phyloP scores from a whole-genome alignment of 2,329 filamentous ascomycete species.

The Pyricularia sp. region DNA sequence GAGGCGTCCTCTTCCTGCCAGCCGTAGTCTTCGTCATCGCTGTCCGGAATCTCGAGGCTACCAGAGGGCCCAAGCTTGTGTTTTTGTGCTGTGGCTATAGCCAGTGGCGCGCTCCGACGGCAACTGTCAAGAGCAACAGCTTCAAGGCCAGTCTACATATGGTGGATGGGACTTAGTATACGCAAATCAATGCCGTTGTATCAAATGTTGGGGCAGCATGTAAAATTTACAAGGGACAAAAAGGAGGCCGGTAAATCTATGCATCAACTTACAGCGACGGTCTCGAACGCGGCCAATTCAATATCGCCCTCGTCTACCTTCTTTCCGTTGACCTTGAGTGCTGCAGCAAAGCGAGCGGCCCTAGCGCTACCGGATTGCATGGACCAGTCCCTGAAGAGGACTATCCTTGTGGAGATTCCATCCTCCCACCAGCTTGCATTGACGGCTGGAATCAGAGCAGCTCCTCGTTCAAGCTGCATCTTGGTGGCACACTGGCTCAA shows the following conservation, averaged over 20 bases:
- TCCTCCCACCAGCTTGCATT: conserved; percentile 70
- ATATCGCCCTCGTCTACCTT: conserved; percentile 24
- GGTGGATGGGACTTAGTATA: not conserved
- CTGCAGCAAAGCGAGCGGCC: conserved; percentile 44
- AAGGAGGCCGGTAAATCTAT: not conserved
- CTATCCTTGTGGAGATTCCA: conserved; percentile 58
- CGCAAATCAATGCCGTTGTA: not conserved
- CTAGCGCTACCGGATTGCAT: conserved; percentile 32
- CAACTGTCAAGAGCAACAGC: conserved; percentile 14
- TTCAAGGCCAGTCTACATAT: conserved; percentile 27
- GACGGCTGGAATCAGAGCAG: conserved; percentile 54
- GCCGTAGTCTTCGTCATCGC: conserved; percentile 54
- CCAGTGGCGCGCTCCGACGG: not conserved
- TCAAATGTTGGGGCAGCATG: not conserved
- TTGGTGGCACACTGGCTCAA: conserved; percentile 74
- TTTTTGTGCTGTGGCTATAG: conserved; percentile 32
- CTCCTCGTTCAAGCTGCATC: conserved; percentile 49
- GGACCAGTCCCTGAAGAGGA: conserved; percentile 67
- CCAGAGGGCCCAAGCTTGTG: conserved; percentile 49
- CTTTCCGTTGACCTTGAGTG: conserved; percentile 52
- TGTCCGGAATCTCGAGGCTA: conserved; percentile 44
- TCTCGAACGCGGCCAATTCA: conserved; percentile 32
- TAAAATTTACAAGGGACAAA: not conserved
- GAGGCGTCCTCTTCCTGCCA: conserved; percentile 57
- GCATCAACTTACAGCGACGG: not conserved